Percentiles rank a stretch among this genome's conserved stretches.
Conservation (phyloP, 345 rosid genomes). For the Citrus medica region DNA sequence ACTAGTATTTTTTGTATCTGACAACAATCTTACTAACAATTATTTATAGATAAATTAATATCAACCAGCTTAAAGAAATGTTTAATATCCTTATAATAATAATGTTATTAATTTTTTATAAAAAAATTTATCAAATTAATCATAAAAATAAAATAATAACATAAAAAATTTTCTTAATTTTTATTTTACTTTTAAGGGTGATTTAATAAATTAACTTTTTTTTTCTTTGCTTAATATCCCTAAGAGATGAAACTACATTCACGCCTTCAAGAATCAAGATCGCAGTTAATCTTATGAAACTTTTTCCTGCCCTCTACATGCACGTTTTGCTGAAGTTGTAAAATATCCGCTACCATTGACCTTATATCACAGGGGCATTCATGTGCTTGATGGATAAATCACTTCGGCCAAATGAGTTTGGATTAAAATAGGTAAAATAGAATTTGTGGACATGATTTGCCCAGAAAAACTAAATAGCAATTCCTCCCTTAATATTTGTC, state of each 20-base stretch:
- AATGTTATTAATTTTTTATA: too few species aligned
- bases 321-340: neutral
- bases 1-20: too few species aligned
- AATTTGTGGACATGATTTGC: conserved; percentile 14
- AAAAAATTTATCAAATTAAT: too few species aligned
- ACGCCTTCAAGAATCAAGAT: neutral
- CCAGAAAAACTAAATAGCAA: neutral
- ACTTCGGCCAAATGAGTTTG: neutral
- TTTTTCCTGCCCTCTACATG: neutral
- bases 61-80: too few species aligned
- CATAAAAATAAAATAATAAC: too few species aligned
- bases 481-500: conserved; percentile 9
- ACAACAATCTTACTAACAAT: too few species aligned
- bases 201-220: too few species aligned
- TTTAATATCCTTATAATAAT: too few species aligned
- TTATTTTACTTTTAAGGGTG: too few species aligned
- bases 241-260: neutral
- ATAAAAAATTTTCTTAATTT: too few species aligned
- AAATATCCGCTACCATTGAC: neutral
- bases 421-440: neutral
- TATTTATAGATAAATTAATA: too few species aligned
- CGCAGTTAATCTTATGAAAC: neutral
- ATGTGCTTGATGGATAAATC: neutral
- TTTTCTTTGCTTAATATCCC: too few species aligned
- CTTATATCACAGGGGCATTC: neutral